Evolutionary conservation across 352 stramenopile genomes (phyloP), one percentile per base, ranked within the genome.

Genomic region (Globisporangium solare): DNA sequence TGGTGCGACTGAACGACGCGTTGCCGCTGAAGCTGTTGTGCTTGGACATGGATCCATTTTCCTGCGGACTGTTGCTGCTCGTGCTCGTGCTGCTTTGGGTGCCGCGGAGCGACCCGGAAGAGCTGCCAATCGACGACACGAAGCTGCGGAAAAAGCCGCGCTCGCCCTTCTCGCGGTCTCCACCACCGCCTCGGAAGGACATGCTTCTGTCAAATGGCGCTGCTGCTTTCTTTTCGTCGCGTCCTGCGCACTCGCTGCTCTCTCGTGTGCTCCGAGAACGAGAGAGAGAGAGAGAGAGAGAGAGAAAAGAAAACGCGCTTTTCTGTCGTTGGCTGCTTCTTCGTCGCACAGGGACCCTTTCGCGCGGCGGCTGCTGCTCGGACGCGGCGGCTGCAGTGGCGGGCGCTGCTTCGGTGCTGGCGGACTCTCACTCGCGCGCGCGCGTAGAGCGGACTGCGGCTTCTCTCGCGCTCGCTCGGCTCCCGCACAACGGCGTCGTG

Each of bases 1-100:
- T 66, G 46, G 71, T 64, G 40, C 81, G 60, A 31, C 66, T 69
- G 72, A 91, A 91, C 50, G 78, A 74, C 53, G 88, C 53, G 58
- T 86, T 74, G 40, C 76, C 79, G 54, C 73, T 91, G 46, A 91
- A 89, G 56, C 74, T 88, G 73, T 89, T 73, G 59, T 89, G 73
- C 54, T 85, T 85, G 46, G 61, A 60, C 22, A 79, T 68, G 27
- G 77, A 56, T 0, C 67, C 56, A 18, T 48, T 56, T 48, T 60
- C 51, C 47, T 62, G 56, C 49, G 71, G 64, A 51, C 71, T 69
- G 27, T 62, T 79, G 24, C 62, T 74, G 24, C 68, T 71, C 7
- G 61, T 74, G 24, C 68, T 71, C 7, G 61, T 77, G 15, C 56
- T 57, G 46, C 60, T 76, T 46, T 60, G 67, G 8, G 68, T 70